A percentile compares a stretch with the other conserved stretches of the same genome.
These are phyloP conservation scores for Leccinum arenicola DNA, from an alignment of 768 basidiomycete genomes.

Conservation along the genomic window DNA sequence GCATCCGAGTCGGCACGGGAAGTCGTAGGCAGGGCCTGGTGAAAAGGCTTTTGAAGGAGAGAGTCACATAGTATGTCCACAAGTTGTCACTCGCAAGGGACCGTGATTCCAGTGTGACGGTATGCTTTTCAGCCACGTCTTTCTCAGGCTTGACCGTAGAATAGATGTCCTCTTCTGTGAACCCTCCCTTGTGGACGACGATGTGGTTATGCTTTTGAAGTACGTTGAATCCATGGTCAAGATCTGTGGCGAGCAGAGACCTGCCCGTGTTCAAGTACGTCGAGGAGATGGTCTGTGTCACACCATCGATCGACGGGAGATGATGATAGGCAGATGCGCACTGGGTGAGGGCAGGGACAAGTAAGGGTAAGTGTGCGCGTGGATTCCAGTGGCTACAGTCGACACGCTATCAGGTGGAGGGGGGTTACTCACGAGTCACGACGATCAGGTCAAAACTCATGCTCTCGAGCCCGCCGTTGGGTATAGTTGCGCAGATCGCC, in stretches of 20 bases:
- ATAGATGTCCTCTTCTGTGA: slow-evolving; percentile 48
- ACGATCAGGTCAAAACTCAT: slow-evolving; percentile 63
- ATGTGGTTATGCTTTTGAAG: slow-evolving; percentile 37
- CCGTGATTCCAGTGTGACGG: no score
- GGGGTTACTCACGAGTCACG: slow-evolving; percentile 46
- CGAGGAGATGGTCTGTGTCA: slow-evolving; percentile 48
- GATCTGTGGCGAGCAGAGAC: slow-evolving; percentile 45
- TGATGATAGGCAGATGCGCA: slow-evolving; percentile 67
- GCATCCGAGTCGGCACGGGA: slow-evolving; percentile 27
- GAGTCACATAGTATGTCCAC: slow-evolving; percentile 34
- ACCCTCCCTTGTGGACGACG: slow-evolving; percentile 55
- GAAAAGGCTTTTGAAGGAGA: slow-evolving; percentile 71
- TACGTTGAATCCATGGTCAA: slow-evolving; percentile 33
- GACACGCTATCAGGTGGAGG: background rate
- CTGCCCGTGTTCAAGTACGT: slow-evolving; percentile 61
- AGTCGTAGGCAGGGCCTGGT: slow-evolving; percentile 70
- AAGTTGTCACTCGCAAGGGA: no score
- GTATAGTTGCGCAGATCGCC: slow-evolving; percentile 48
- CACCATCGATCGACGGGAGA: slow-evolving; percentile 45
- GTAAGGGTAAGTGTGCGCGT: background rate
- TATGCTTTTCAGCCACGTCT: slow-evolving; percentile 44
- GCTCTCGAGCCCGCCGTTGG: slow-evolving; percentile 46
- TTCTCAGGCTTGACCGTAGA: slow-evolving; percentile 36
- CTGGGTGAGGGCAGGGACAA: slow-evolving; percentile 31
- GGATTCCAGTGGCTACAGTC: no score